Evolutionary conservation across 2,329 filamentous ascomycete genomes (phyloP).

Genomic region (Bipolaris victoriae): DNA sequence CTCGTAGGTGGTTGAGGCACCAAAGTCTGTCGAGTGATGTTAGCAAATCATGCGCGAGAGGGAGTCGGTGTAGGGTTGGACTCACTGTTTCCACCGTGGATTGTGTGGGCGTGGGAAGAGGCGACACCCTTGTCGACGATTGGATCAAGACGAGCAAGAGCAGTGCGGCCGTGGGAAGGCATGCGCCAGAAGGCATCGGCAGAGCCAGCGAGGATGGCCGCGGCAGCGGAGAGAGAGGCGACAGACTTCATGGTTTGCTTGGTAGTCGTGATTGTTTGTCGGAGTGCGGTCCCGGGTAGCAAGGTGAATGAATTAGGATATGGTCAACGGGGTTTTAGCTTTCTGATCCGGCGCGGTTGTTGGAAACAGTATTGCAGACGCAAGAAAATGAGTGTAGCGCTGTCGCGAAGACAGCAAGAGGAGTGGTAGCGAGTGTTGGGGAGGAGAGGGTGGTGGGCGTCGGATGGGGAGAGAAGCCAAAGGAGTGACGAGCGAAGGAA

Average conservation of each 20-base stretch:
- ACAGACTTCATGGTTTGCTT: slow-evolving; percentile 42
- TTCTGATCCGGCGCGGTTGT: slow-evolving; percentile 11
- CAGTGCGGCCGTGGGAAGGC: slow-evolving; percentile 68
- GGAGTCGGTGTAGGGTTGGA: slow-evolving; percentile 54
- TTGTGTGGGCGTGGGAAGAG: slow-evolving; percentile 41
- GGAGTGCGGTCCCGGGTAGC: background rate
- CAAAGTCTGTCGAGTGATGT: slow-evolving; percentile 56
- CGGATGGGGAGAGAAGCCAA: slow-evolving; percentile 18
- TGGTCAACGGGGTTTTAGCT: background rate
- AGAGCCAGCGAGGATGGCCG: slow-evolving; percentile 44
- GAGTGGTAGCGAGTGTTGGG: slow-evolving; percentile 35
- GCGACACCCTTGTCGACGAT: slow-evolving; percentile 40
- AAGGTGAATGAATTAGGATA: background rate
- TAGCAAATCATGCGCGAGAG: slow-evolving; percentile 23
- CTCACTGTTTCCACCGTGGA: slow-evolving; percentile 54
- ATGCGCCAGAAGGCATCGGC: slow-evolving; percentile 74
- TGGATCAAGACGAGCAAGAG: slow-evolving; percentile 62
- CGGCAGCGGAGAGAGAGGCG: slow-evolving; percentile 35
- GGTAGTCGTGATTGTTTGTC: background rate
- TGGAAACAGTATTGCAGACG: slow-evolving; percentile 26
- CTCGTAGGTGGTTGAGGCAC: slow-evolving; percentile 66
- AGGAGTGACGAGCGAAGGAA: slow-evolving; percentile 39
- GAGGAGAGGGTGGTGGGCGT: background rate
- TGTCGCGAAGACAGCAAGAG: slow-evolving; percentile 21
- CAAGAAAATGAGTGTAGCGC: slow-evolving; percentile 39